These are phyloP conservation scores for Hexamita inflata DNA, from an alignment of 208 protist genomes.

Conservation along the genomic window DNA sequence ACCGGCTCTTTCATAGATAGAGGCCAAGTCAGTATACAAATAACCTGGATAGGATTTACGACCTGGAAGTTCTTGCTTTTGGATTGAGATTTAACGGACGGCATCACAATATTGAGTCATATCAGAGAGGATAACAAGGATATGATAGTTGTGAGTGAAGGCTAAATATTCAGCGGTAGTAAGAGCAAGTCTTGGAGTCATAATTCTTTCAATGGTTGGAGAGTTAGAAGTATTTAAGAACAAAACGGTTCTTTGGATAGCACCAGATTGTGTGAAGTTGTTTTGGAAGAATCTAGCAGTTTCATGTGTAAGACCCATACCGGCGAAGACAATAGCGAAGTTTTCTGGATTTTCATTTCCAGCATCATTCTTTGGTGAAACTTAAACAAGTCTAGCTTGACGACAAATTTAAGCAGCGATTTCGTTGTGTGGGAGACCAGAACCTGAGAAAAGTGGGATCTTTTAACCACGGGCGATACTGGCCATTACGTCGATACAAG, in stretches of 20 bases:
- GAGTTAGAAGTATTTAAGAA: constrained; percentile 96
- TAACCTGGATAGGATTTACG: constrained; percentile 98
- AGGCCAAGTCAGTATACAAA: constrained; percentile 99
- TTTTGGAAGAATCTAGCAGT: constrained; percentile 98
- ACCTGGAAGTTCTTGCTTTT: constrained; percentile 96
- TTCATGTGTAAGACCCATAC: constrained; percentile 99
- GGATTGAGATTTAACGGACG: constrained; percentile 96
- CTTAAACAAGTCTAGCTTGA: constrained; percentile 83
- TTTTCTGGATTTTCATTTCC: no score
- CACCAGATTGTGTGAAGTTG: constrained; percentile 97
- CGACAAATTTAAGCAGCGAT: constrained; percentile 99
- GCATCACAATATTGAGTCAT: constrained; percentile 99
- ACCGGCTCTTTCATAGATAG: constrained; percentile 98
- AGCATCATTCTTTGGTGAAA: constrained; percentile 51
- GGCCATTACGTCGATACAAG: constrained; percentile 98
- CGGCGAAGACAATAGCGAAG: constrained; percentile 99
- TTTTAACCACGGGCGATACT: constrained; percentile 99
- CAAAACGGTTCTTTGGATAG: constrained; percentile 84
- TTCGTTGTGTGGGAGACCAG: constrained; percentile 98
- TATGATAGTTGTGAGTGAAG: constrained; percentile 97
- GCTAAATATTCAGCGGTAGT: constrained; percentile 98
- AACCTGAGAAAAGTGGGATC: constrained; percentile 98
- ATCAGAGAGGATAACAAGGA: constrained; percentile 57
- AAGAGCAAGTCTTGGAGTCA: constrained; percentile 88
- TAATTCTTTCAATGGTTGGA: constrained; percentile 98